A percentile compares a stretch with the other conserved stretches of the same genome.
Conservation (phyloP, 2,329 filamentous ascomycete genomes). For the Rhexocercosporidium sp. region DNA sequence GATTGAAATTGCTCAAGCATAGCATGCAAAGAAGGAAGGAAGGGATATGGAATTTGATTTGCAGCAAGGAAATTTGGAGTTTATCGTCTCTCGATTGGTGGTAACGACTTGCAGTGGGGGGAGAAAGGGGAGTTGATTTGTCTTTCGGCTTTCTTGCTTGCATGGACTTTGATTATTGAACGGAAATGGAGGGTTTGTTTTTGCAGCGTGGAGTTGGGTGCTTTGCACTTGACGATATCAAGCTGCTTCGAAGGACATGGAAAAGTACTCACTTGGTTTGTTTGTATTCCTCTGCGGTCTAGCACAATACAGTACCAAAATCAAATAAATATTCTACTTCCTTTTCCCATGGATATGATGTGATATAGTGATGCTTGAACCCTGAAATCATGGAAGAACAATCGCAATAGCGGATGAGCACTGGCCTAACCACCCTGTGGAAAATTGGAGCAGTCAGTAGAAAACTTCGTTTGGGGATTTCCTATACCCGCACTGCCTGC, state of each 20-base stretch:
- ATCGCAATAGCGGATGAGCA: too few relatives aligned
- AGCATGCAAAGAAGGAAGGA: background rate
- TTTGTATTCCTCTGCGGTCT: background rate
- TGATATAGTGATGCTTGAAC: background rate
- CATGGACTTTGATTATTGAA: constrained; percentile 7
- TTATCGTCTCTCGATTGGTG: background rate
- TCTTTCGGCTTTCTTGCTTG: background rate
- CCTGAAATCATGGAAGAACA: too few relatives aligned
- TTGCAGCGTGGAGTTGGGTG: constrained; percentile 10
- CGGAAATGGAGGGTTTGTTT: background rate
- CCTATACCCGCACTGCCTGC: too few relatives aligned
- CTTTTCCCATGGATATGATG: background rate
- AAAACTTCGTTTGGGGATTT: too few relatives aligned
- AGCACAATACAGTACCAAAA: background rate
- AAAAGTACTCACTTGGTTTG: background rate
- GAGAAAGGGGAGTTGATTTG: background rate
- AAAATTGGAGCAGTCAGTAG: too few relatives aligned
- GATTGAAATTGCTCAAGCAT: background rate
- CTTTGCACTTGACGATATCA: constrained; percentile 6
- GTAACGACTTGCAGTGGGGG: constrained; percentile 9
- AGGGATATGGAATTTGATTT: too few relatives aligned
- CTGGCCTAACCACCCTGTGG: too few relatives aligned
- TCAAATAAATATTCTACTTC: background rate
- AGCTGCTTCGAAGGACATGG: background rate
- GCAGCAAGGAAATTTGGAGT: too few relatives aligned